Conservation (phyloP, 2,329 filamentous ascomycete genomes). For the Trichoderma gracile region DNA sequence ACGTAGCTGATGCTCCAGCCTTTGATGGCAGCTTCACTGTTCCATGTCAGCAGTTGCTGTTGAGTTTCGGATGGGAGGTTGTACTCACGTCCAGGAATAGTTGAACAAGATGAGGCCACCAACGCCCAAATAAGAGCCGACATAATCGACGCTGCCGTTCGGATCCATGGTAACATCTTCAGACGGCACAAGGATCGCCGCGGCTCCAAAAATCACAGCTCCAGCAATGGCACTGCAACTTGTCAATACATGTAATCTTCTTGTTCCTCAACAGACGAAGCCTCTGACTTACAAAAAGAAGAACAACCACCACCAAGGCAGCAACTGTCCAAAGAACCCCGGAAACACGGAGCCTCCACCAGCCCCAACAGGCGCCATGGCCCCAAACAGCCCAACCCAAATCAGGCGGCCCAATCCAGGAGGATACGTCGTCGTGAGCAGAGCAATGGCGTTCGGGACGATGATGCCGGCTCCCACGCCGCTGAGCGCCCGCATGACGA, state of each 20-base stretch:
- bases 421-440: conserved; percentile 14
- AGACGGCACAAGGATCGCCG: conserved; percentile 5
- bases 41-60: neutral
- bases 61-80: too few relatives aligned
- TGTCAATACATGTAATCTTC: neutral
- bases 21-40: conserved; percentile 15
- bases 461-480: conserved; percentile 21
- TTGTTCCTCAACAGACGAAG: neutral
- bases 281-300: conserved; percentile 17
- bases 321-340: conserved; percentile 19
- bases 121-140: conserved; percentile 13
- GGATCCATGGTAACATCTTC: conserved; percentile 19
- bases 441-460: conserved; percentile 18
- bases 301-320: conserved; percentile 24
- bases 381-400: conserved; percentile 18
- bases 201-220: conserved; percentile 1
- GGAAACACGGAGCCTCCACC: conserved; percentile 8
- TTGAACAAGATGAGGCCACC: conserved; percentile 18
- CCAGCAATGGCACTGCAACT: conserved; percentile 6
- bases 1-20: conserved; percentile 13
- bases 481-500: conserved; percentile 14
- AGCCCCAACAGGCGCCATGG: conserved; percentile 17
- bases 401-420: conserved; percentile 9
- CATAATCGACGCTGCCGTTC: conserved; percentile 13
- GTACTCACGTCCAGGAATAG: conserved; percentile 16